Evolutionary conservation across 306 rosid species (phyloP).

Genomic region (Rosa rugosa): DNA sequence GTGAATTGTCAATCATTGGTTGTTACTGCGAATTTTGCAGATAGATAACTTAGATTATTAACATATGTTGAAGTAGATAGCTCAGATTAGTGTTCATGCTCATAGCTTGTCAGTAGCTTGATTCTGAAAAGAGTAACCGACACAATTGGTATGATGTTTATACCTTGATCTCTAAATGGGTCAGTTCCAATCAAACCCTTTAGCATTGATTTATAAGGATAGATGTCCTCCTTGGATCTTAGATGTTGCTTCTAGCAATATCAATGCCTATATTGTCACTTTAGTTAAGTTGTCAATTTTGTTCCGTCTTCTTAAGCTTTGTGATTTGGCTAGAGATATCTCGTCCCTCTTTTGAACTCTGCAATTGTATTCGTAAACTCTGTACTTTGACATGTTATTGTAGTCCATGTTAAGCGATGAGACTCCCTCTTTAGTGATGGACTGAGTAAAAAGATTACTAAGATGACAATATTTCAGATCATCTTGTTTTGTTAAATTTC

Average conservation of each 20-base stretch:
- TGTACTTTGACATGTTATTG: too few species aligned
- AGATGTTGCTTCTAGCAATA: not conserved
- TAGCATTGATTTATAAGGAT: not conserved
- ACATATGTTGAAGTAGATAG: not conserved
- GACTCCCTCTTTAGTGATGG: not conserved
- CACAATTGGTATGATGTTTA: not conserved
- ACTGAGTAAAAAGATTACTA: not conserved
- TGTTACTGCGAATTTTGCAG: not conserved
- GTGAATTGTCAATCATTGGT: not conserved
- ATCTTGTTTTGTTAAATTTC: not conserved
- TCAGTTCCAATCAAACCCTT: not conserved
- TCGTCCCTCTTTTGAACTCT: not conserved
- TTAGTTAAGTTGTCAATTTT: not conserved
- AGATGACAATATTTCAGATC: not conserved
- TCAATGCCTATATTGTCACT: not conserved
- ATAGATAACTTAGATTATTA: not conserved
- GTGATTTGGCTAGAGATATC: not conserved
- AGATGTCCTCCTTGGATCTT: not conserved
- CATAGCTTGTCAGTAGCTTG: not conserved
- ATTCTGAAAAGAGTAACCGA: not conserved
- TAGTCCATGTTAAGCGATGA: not conserved
- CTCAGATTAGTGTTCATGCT: not conserved
- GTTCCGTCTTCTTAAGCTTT: not conserved
- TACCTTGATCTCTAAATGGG: constrained; percentile 5
- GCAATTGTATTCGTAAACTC: not conserved